phyloP scores from a whole-genome alignment of 306 rosid genomes.

The Hylodesmum podocarpum region DNA sequence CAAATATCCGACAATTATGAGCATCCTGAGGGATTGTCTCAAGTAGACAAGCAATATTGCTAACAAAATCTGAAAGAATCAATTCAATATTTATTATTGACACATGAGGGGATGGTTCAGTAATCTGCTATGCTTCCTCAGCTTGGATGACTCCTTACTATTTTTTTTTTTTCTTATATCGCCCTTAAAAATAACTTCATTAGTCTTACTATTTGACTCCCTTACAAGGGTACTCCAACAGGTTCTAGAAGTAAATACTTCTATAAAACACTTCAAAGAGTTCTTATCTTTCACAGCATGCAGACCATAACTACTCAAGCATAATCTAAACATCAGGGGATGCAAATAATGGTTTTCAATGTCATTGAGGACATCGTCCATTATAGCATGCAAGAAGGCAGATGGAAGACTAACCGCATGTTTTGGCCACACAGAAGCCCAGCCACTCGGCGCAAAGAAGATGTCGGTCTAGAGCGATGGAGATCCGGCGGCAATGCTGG shows the following conservation, averaged over 20 bases:
- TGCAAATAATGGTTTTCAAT: slow-evolving; percentile 92
- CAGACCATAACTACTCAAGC: slow-evolving; percentile 80
- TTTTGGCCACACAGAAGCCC: slow-evolving; percentile 44
- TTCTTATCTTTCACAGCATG: slow-evolving; percentile 85
- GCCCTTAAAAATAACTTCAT: no score
- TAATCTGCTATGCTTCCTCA: slow-evolving; percentile 54
- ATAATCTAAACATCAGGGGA: slow-evolving; percentile 92
- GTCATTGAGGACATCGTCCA: slow-evolving; percentile 89
- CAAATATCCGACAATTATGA: slow-evolving; percentile 89
- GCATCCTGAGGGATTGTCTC: slow-evolving; percentile 96
- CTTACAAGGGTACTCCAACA: slow-evolving; percentile 79
- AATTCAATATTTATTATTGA: slow-evolving; percentile 59
- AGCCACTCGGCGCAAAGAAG: slow-evolving; percentile 43
- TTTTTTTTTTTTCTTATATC: no score
- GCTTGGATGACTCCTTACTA: slow-evolving; percentile 60
- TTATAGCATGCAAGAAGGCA: slow-evolving; percentile 91
- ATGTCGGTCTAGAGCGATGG: background rate
- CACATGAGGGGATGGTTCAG: slow-evolving; percentile 64
- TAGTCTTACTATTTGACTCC: no score
- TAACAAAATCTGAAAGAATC: slow-evolving; percentile 81
- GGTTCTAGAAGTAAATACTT: slow-evolving; percentile 81
- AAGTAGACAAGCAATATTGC: slow-evolving; percentile 86
- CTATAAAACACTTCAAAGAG: slow-evolving; percentile 92
- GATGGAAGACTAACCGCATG: slow-evolving; percentile 90
- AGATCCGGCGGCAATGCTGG: slow-evolving; percentile 75